Percentiles rank a stretch among this genome's conserved stretches.
Evolutionary conservation across 805 yeast genomes (phyloP).

Genomic region (Sugiyamaella chiloensis): DNA sequence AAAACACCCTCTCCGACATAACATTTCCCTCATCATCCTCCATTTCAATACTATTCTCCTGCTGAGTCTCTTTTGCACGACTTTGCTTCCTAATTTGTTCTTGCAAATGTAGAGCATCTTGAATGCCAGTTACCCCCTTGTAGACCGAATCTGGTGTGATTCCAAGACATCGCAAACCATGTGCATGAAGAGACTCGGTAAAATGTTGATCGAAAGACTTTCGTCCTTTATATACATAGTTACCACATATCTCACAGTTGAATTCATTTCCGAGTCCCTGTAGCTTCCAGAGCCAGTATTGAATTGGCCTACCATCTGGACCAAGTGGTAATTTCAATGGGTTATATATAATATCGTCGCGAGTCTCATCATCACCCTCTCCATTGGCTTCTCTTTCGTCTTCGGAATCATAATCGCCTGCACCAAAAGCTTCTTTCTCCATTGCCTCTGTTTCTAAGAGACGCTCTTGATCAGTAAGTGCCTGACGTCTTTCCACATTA

Average conservation of each 20-base stretch:
- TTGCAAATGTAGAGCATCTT: constrained; percentile 55
- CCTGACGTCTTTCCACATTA: constrained; percentile 58
- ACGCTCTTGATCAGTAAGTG: constrained; percentile 69
- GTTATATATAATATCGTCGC: constrained; percentile 36
- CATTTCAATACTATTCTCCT: constrained; percentile 66
- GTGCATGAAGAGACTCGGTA: constrained; percentile 60
- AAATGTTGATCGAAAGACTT: constrained; percentile 73
- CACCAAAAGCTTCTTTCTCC: constrained; percentile 31
- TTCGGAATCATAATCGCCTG: constrained; percentile 21
- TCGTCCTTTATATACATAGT: constrained; percentile 68
- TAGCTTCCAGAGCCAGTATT: constrained; percentile 86
- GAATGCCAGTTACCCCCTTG: constrained; percentile 61
- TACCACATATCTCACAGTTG: constrained; percentile 85
- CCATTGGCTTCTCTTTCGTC: constrained; percentile 25
- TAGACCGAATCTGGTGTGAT: constrained; percentile 53
- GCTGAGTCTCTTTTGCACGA: constrained; percentile 39
- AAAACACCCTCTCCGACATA: constrained; percentile 76
- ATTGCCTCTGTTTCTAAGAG: constrained; percentile 49
- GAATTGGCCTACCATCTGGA: constrained; percentile 87
- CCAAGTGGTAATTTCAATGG: constrained; percentile 73
- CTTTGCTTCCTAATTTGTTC: constrained; percentile 40
- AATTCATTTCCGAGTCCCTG: constrained; percentile 77
- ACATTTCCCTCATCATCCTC: constrained; percentile 94
- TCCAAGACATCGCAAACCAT: constrained; percentile 75
- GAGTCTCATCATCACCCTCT: constrained; percentile 35